Conservation (phyloP, 2,329 filamentous ascomycete species). For the Cladosporium velox region DNA sequence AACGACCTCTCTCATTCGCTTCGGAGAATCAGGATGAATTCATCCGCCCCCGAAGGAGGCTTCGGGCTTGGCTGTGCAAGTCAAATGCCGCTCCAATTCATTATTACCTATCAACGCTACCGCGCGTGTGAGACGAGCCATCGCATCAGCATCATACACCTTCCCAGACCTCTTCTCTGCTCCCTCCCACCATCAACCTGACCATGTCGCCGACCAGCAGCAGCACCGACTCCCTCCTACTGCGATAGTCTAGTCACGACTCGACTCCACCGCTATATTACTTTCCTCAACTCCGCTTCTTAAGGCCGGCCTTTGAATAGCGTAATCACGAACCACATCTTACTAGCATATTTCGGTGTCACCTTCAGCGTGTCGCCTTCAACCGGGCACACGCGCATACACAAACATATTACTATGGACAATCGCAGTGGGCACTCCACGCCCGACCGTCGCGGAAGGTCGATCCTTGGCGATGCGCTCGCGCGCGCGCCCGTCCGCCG, state of each 20-base stretch:
- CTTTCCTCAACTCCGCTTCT: conserved; percentile 1
- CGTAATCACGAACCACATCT: conserved; percentile 4
- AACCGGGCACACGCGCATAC: neutral
- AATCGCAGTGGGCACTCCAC: conserved; percentile 18
- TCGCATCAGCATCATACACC: neutral
- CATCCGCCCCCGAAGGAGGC: neutral
- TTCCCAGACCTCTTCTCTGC: neutral
- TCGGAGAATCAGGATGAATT: conserved; percentile 7
- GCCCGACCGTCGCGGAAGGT: conserved; percentile 18
- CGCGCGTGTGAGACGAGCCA: neutral
- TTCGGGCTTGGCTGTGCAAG: conserved; percentile 1
- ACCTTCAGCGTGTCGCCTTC: neutral
- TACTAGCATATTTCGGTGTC: neutral
- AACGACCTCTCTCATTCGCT: neutral
- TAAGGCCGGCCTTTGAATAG: conserved; percentile 5
- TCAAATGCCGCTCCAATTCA: conserved; percentile 1
- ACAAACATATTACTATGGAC: conserved; percentile 6
- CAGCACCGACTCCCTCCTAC: neutral
- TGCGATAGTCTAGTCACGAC: conserved; percentile 2
- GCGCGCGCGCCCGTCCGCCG: conserved; percentile 30
- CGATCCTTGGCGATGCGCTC: conserved; percentile 32
- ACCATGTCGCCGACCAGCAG: conserved; percentile 6
- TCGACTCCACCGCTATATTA: neutral
- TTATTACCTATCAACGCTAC: conserved; percentile 7
- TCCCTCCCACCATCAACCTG: neutral